Evolutionary conservation across 495 filamentous ascomycete genomes (phyloP).

Genomic region (Recurvomyces mirabilis): DNA sequence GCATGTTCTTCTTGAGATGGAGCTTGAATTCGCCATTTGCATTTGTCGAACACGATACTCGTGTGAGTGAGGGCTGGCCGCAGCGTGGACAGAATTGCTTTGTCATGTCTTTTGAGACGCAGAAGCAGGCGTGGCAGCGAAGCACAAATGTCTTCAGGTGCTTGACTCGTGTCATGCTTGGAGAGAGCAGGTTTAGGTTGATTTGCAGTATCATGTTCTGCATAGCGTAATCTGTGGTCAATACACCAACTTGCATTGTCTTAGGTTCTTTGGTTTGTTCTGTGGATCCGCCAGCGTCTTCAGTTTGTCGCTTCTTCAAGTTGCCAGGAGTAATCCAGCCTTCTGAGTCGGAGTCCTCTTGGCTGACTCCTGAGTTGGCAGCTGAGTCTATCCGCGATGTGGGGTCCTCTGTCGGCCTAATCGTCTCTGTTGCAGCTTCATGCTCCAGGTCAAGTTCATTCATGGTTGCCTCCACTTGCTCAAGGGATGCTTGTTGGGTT

Average conservation of each 20-base stretch:
- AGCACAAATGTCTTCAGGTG: constrained; percentile 77
- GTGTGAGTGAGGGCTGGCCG: constrained; percentile 74
- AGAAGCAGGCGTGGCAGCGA: constrained; percentile 90
- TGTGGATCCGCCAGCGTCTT: constrained; percentile 43
- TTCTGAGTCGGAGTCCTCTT: constrained; percentile 48
- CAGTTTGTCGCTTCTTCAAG: constrained; percentile 68
- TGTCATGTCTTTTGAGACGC: constrained; percentile 67
- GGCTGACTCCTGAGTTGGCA: constrained; percentile 6
- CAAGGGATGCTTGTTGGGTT: not conserved
- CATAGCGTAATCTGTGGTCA: constrained; percentile 93
- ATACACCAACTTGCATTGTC: constrained; percentile 67
- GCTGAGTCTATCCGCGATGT: constrained; percentile 13
- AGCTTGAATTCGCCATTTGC: constrained; percentile 66
- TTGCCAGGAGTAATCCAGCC: constrained; percentile 96
- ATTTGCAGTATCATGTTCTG: constrained; percentile 91
- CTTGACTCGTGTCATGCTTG: constrained; percentile 60
- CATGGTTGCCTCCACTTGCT: not conserved
- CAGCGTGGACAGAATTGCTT: constrained; percentile 93
- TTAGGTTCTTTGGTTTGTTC: constrained; percentile 41
- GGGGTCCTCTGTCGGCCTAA: not conserved
- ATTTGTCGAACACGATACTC: constrained; percentile 76
- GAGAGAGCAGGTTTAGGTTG: constrained; percentile 82
- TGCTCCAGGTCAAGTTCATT: not conserved
- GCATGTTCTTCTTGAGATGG: constrained; percentile 88
- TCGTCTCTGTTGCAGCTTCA: not conserved